These are phyloP conservation scores for Xylariaceae sp. DNA, from an alignment of 2,329 filamentous ascomycete genomes.

Conservation along the genomic window DNA sequence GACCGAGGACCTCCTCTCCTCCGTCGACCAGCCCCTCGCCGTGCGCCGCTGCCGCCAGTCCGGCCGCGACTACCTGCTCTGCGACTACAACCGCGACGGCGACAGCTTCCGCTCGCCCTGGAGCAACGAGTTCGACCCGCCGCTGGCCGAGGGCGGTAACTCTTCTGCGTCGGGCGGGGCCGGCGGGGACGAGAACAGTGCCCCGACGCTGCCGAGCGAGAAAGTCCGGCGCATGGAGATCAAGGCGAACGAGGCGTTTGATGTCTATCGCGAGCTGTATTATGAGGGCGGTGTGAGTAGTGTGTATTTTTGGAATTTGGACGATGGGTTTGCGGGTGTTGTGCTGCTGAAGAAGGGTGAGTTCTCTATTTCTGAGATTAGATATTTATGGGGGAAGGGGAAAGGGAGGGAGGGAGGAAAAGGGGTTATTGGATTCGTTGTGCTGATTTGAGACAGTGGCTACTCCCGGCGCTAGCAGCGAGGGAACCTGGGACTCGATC, in stretches of 20 bases:
- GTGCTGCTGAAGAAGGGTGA: slow-evolving; percentile 91
- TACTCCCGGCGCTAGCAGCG: slow-evolving; percentile 58
- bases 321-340: slow-evolving; percentile 95
- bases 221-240: slow-evolving; percentile 90
- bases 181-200: slow-evolving; percentile 54
- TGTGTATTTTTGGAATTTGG: slow-evolving; percentile 97
- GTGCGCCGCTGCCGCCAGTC: slow-evolving; percentile 81
- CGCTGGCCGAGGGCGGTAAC: slow-evolving; percentile 51
- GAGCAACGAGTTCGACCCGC: slow-evolving; percentile 97
- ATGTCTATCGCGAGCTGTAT: slow-evolving; percentile 93
- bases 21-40: slow-evolving; percentile 90
- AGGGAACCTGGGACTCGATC: slow-evolving; percentile 94
- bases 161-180: slow-evolving; percentile 42
- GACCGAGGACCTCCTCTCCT: slow-evolving; percentile 95
- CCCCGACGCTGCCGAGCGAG: slow-evolving; percentile 84
- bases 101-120: slow-evolving; percentile 98
- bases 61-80: slow-evolving; percentile 92
- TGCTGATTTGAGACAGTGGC: slow-evolving; percentile 46
- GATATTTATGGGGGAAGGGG: too few species aligned
- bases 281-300: slow-evolving; percentile 94
- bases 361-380: slow-evolving; percentile 25
- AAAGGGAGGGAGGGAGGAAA: too few species aligned
- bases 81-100: slow-evolving; percentile 99
- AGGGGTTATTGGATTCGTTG: not conserved
- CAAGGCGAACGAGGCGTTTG: slow-evolving; percentile 90